These are phyloP conservation scores for Plasmodium knowlesi DNA, from an alignment of 169 alveolate genomes.

Conservation along the genomic window DNA sequence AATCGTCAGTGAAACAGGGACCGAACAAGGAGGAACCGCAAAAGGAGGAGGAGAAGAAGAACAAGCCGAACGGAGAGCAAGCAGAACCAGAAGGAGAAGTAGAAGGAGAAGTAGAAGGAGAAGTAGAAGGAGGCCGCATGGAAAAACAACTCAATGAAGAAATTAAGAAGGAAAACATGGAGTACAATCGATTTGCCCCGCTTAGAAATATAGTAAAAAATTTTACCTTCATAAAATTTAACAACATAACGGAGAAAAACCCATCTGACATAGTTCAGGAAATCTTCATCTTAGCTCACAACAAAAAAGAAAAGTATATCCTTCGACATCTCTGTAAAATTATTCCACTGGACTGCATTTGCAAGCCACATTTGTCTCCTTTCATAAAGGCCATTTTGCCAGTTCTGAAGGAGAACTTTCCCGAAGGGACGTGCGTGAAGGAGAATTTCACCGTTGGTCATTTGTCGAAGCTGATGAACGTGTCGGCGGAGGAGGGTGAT, in stretches of 20 bases:
- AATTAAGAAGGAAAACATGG: conserved; percentile 58
- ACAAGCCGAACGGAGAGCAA: neutral
- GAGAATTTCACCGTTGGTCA: conserved; percentile 1
- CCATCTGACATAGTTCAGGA: conserved; percentile 80
- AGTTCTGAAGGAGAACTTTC: conserved; percentile 9
- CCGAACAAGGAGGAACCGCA: neutral
- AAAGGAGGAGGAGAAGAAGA: neutral
- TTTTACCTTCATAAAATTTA: conserved; percentile 79
- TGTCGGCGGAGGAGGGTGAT: conserved; percentile 13
- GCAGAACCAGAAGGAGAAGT: neutral
- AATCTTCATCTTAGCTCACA: conserved; percentile 66
- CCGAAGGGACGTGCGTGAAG: conserved; percentile 14
- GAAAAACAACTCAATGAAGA: conserved; percentile 78
- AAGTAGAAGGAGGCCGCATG: neutral
- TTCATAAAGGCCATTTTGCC: conserved; percentile 51
- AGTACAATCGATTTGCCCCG: conserved; percentile 80
- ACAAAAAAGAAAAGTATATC: conserved; percentile 38
- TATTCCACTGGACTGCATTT: conserved; percentile 81
- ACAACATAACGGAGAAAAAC: conserved; percentile 51
- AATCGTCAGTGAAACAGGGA: conserved; percentile 11
- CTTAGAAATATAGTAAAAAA: conserved; percentile 79
- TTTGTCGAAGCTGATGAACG: conserved; percentile 13
- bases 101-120: too few relatives aligned
- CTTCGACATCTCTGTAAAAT: conserved; percentile 79
- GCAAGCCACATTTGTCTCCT: conserved; percentile 80